Evolutionary conservation across 257 asterid species (phyloP).

Genomic region (Penstemon davidsonii): DNA sequence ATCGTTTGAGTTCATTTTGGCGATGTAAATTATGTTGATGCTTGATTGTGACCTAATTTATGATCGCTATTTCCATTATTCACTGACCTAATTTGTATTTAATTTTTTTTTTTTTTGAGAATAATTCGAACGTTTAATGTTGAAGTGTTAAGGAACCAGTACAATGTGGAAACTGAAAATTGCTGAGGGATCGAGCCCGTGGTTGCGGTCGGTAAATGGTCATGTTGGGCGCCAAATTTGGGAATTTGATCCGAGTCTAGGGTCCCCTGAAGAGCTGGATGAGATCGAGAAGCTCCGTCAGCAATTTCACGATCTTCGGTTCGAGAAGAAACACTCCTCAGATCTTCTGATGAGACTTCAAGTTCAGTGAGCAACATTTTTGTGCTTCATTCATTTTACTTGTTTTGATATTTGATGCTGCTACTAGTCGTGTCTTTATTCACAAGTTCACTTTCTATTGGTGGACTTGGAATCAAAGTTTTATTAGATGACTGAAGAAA

Average conservation of each 20-base stretch:
- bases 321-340: conserved; percentile 75
- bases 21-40: too few relatives aligned
- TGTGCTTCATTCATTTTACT: conserved; percentile 7
- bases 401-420: conserved; percentile 23
- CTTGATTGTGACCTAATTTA: too few relatives aligned
- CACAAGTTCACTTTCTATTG: too few relatives aligned
- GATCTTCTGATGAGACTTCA: conserved; percentile 93
- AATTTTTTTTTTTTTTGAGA: too few relatives aligned
- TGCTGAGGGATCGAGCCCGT: conserved; percentile 82
- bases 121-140: too few relatives aligned
- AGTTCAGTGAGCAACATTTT: conserved; percentile 38
- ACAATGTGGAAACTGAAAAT: conserved; percentile 91
- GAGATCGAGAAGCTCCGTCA: conserved; percentile 72
- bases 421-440: not conserved
- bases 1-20: not conserved
- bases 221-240: conserved; percentile 82
- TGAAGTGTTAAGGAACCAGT: not conserved
- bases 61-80: too few relatives aligned
- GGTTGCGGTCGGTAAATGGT: conserved; percentile 75
- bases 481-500: conserved; percentile 9
- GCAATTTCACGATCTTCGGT: conserved; percentile 57
- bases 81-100: too few relatives aligned
- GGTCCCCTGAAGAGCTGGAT: conserved; percentile 69
- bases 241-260: conserved; percentile 71
- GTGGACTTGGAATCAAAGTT: not conserved